Percentiles rank a stretch among this genome's conserved stretches.
Evolutionary conservation across 306 rosid genomes (phyloP).

Genomic region (Glycine latifolia): DNA sequence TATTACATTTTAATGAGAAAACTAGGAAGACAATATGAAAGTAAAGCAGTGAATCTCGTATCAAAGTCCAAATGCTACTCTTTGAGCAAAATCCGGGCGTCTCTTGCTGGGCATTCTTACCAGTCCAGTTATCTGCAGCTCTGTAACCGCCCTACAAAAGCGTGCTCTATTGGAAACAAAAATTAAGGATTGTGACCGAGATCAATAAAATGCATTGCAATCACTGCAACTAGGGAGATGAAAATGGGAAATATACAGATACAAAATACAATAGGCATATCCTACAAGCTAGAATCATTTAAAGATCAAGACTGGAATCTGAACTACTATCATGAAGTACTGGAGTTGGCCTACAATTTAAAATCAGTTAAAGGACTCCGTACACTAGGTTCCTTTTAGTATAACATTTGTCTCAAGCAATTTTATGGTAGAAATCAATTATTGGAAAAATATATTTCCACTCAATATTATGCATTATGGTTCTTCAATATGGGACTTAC

Average conservation of each 20-base stretch:
- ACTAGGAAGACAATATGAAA: neutral
- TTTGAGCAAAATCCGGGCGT: slow-evolving; percentile 84
- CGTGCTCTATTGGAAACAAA: slow-evolving; percentile 69
- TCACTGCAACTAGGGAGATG: neutral
- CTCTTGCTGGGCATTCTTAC: slow-evolving; percentile 92
- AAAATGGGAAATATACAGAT: slow-evolving; percentile 8
- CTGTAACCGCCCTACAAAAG: slow-evolving; percentile 85
- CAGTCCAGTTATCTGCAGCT: slow-evolving; percentile 86
- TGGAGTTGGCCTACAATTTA: slow-evolving; percentile 21
- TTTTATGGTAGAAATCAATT: slow-evolving; percentile 16
- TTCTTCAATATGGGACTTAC: neutral
- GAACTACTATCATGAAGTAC: neutral
- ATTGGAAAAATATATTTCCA: neutral
- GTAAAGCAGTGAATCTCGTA: neutral
- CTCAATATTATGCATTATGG: neutral
- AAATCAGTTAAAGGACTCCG: neutral
- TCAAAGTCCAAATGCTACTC: slow-evolving; percentile 87
- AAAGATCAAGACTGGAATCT: neutral
- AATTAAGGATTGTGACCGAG: slow-evolving; percentile 62
- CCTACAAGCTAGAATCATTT: slow-evolving; percentile 18
- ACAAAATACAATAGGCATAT: slow-evolving; percentile 9
- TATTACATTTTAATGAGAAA: slow-evolving; percentile 21
- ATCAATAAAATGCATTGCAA: slow-evolving; percentile 35
- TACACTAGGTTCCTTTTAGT: neutral
- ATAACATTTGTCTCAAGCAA: slow-evolving; percentile 7